Base-by-base conservation (phyloP, 106 monocot genomes). In the Platanthera guangdongensis region DNA sequence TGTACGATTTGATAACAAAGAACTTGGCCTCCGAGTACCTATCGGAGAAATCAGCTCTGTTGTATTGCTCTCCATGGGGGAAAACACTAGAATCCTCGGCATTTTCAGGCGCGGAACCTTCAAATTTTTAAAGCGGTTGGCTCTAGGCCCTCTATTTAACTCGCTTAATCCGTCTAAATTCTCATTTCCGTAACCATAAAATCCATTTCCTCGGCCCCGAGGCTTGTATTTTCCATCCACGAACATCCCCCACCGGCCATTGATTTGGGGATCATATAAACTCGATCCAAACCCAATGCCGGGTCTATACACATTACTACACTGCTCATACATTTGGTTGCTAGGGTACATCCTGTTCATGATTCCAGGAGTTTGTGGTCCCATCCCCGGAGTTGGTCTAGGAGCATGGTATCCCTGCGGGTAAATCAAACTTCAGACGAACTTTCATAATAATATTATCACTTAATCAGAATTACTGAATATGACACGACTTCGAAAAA, bases 1-100 rank as follows among this genome's bases (percentile, higher is more conserved):
- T 91, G 81, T 91, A 95, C 18, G 91, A 95, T 73, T 94, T 94
- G 46, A 91, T 90, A 9, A 94, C 78, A 74, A 85, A 91, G 65
- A 91, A 94, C 50, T 87, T 95, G 0, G 94, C 94, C 68, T 91
- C 82, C 10, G 84, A 54, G 12, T 87, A 86, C 1, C 78, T 81
- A 15, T 82, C 86, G 12, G 82, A 76, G 54, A 95, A 95, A 57
- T 91, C 87, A 14, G 11, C 77, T 50, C 47, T 47, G 51, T 94
- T 94, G 82, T 88, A 94, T 45, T 87, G 83, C 30, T 88, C 87
- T 80, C 52, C 84, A 8, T 81, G 80, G 51, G 86, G 86, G 39
- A 83, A 57, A 46, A 82, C 52, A 77, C 54, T 64, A 14, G 82
- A 78, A 52, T 85, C 87, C 8, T 85, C 86, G 75, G 15, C 22